Evolutionary conservation across 2,329 filamentous ascomycete species (phyloP).

Genomic region (Colletotrichum sp.): DNA sequence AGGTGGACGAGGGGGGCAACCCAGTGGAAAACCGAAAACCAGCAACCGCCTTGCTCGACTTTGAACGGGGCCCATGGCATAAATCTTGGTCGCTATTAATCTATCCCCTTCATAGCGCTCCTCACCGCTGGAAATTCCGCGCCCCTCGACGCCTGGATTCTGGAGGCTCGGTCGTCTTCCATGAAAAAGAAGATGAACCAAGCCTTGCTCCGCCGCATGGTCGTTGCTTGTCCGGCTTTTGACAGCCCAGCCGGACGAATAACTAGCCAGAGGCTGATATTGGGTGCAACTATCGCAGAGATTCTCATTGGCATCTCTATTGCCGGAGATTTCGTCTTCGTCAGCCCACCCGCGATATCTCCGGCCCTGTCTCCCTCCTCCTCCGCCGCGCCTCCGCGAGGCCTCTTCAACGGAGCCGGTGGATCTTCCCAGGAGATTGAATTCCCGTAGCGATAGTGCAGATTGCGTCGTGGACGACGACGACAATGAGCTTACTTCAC

Average conservation of each 20-base stretch:
- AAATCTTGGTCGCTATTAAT: constrained; percentile 7
- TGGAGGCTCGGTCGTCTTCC: background rate
- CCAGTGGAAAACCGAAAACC: background rate
- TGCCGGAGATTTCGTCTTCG: background rate
- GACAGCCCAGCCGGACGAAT: background rate
- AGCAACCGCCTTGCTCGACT: background rate
- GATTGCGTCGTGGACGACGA: background rate
- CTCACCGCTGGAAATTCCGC: background rate
- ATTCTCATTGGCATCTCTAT: background rate
- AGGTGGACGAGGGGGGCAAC: background rate
- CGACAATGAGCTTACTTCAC: background rate
- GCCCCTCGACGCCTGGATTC: background rate
- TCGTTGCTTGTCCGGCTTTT: background rate
- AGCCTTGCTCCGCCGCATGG: background rate
- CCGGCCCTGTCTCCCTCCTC: background rate
- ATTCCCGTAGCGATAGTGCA: background rate
- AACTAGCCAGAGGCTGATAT: background rate
- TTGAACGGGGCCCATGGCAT: background rate
- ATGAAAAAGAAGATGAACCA: background rate
- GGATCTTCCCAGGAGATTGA: background rate
- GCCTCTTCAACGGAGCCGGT: background rate
- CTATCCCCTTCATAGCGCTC: constrained; percentile 1
- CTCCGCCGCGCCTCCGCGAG: background rate
- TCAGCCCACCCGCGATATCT: background rate
- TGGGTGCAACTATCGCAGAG: background rate